Base-by-base conservation (phyloP, 2,329 filamentous ascomycete genomes). In the Neonectria coccinea region DNA sequence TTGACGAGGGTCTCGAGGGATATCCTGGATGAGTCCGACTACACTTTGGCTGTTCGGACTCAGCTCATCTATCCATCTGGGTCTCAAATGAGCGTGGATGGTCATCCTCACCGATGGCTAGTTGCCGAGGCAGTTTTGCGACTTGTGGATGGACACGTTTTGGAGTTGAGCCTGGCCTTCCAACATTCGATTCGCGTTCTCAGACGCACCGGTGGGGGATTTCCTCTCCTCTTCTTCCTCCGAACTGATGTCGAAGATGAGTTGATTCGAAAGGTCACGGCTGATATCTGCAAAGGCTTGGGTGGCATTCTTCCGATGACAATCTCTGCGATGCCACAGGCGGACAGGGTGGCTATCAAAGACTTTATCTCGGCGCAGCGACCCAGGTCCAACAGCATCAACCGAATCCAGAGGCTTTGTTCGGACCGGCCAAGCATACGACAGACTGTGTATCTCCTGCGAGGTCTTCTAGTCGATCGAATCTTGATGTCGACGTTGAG, bases 21-120 rank as follows among this genome's bases (percentile, higher is more conserved):
- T 69, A 81, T 92, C 1, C 75, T 92, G 0, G 90, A 92, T 66
- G 90, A 92, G 71, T 89, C 84, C 2, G 87, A 89, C 66, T 82
- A 85, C 56, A 88, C 84, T 0, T 74, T 90, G 1, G 82, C 83
- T 0, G 82, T 85, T 0, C 83, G 82, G 44, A 88, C 85, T 0
- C 86, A 89, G 64, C 77, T 89, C 0, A 86, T 89, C 14, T 89
- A 89, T 54, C 86, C 87, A 0, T 84, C 82, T 14, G 87, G 88
- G 0, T 69, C 79, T 0, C 83, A 86, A 56, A 77, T 79, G 14
- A 70, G 80, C 0, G 79, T 89, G 0, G 86, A 89, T 54, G 85
- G 85, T 0, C 82, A 86, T 53, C 85, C 86, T 0, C 76, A 83
- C 18, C 80, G 87, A 0, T 89, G 87, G 87, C 70, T 80, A 18